A percentile compares a stretch with the other conserved stretches of the same genome.
These are phyloP conservation scores for Penicillium nordicum DNA, from an alignment of 2,329 filamentous ascomycete species.

Conservation along the genomic window DNA sequence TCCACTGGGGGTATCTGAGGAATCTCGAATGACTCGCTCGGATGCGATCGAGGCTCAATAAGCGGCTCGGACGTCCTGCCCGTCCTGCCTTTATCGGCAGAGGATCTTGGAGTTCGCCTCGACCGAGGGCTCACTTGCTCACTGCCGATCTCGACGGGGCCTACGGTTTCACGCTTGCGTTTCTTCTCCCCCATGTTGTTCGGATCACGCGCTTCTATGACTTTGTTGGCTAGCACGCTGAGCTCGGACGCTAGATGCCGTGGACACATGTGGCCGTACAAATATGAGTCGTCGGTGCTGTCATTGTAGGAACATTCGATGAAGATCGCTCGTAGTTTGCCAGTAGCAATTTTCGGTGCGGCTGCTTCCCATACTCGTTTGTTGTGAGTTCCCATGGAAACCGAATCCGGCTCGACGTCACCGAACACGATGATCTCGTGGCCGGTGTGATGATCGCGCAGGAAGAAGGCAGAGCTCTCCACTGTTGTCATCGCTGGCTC, in stretches of 20 bases:
- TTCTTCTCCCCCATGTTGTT: constrained; percentile 35
- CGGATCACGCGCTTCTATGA: constrained; percentile 52
- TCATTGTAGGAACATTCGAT: constrained; percentile 96
- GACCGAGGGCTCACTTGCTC: constrained; percentile 29
- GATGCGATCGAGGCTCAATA: neutral
- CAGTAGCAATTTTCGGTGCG: constrained; percentile 74
- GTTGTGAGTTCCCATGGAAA: constrained; percentile 79
- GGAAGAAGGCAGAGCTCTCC: constrained; percentile 91
- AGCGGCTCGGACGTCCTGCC: neutral
- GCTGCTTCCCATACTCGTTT: constrained; percentile 82
- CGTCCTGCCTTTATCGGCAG: constrained; percentile 1
- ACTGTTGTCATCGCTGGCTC: constrained; percentile 30
- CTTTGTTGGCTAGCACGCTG: constrained; percentile 65
- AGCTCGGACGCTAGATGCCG: constrained; percentile 79
- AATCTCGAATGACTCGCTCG: neutral
- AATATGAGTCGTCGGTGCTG: constrained; percentile 67
- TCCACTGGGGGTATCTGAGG: neutral
- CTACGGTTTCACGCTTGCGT: constrained; percentile 37
- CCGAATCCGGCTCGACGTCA: constrained; percentile 86
- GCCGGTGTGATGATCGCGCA: constrained; percentile 67
- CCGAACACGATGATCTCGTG: constrained; percentile 89
- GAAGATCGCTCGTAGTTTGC: constrained; percentile 74
- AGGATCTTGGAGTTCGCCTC: constrained; percentile 18
- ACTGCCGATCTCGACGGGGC: constrained; percentile 13
- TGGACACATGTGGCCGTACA: constrained; percentile 88